Conservation (phyloP, 371 early-diverging fungal species). For the Mucor indicus region DNA sequence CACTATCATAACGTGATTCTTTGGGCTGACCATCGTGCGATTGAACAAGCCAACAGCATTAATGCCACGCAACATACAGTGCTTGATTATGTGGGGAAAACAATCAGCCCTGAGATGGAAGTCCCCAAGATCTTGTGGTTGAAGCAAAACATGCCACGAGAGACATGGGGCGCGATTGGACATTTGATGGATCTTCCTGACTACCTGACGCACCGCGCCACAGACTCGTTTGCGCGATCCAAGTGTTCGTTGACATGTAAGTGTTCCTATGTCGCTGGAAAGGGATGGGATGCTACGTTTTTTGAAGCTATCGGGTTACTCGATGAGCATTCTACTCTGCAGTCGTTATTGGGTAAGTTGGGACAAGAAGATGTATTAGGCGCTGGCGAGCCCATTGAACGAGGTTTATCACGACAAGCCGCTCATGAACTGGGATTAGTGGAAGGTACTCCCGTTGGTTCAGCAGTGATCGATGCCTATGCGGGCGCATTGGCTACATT, state of each 20-base stretch:
- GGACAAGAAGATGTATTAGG: constrained; percentile 32
- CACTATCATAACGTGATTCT: constrained; percentile 60
- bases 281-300: constrained; percentile 63
- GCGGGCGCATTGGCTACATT: constrained; percentile 66
- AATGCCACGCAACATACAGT: constrained; percentile 58
- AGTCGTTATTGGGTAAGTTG: constrained; percentile 53
- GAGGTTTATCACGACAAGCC: constrained; percentile 47
- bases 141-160: constrained; percentile 49
- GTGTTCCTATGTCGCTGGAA: constrained; percentile 55
- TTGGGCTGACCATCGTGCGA: constrained; percentile 79
- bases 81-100: constrained; percentile 62
- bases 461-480: constrained; percentile 76
- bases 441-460: constrained; percentile 59
- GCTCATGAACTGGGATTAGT: constrained; percentile 57
- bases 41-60: constrained; percentile 62
- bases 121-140: constrained; percentile 75
- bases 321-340: constrained; percentile 39
- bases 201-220: constrained; percentile 65
- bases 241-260: constrained; percentile 72
- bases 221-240: constrained; percentile 52
- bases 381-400: constrained; percentile 59
- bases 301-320: constrained; percentile 56
- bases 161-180: constrained; percentile 48
- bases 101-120: constrained; percentile 74
- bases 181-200: constrained; percentile 76